Percentiles rank a stretch among this genome's conserved stretches.
phyloP scores from a whole-genome alignment of 176 grass and related monocot species.

The Aegilops sharonensis region DNA sequence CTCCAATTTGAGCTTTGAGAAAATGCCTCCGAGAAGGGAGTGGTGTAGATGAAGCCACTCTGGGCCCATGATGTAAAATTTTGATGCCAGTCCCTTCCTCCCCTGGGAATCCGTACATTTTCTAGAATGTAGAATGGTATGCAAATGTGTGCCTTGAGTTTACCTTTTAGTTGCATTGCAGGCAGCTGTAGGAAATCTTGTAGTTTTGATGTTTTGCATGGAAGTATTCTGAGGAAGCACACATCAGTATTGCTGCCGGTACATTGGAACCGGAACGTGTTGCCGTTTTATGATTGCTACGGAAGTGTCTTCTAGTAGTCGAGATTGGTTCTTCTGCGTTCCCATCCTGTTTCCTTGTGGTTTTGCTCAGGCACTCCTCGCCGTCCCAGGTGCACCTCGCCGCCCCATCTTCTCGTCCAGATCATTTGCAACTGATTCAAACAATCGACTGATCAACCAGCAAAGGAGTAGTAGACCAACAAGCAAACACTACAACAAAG shows the following conservation, averaged over 20 bases:
- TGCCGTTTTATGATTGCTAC: not conserved
- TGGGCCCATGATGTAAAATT: slow-evolving; percentile 39
- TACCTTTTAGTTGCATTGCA: not conserved
- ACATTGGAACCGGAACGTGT: slow-evolving; percentile 25
- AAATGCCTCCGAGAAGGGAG: slow-evolving; percentile 22
- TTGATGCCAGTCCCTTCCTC: not conserved
- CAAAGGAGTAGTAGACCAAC: too few relatives aligned
- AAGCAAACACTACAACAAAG: too few relatives aligned
- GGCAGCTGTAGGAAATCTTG: slow-evolving; percentile 32
- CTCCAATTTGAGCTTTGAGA: slow-evolving; percentile 48
- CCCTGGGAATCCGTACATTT: slow-evolving; percentile 16
- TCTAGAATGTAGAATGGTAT: slow-evolving; percentile 1
- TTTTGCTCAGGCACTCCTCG: too few relatives aligned
- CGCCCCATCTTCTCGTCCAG: too few relatives aligned
- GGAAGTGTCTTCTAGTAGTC: not conserved
- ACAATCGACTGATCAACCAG: too few relatives aligned
- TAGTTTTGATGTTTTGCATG: not conserved
- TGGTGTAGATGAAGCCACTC: slow-evolving; percentile 33
- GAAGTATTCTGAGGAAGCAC: not conserved
- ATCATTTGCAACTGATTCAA: too few relatives aligned
- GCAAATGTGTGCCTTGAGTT: slow-evolving; percentile 19
- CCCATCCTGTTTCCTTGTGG: not conserved
- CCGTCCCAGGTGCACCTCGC: too few relatives aligned
- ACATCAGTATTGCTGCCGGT: not conserved
- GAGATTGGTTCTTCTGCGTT: slow-evolving; percentile 28